These are phyloP conservation scores for Botrytis fragariae DNA, from an alignment of 2,329 filamentous ascomycete genomes.

Conservation along the genomic window DNA sequence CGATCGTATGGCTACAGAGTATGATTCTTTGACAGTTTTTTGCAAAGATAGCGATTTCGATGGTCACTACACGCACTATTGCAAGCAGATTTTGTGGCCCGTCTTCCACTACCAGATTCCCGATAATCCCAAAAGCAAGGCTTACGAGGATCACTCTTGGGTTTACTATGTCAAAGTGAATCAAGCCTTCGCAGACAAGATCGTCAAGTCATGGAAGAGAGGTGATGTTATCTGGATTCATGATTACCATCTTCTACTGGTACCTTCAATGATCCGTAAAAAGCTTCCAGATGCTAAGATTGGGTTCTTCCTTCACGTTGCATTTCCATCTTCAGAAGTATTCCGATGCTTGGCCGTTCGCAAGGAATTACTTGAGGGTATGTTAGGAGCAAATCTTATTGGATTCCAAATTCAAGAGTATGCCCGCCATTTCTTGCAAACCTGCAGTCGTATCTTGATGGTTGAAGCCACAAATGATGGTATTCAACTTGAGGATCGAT, in stretches of 20 bases:
- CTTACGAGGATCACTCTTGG: constrained; percentile 96
- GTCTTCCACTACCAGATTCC: constrained; percentile 98
- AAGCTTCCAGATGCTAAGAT: constrained; percentile 91
- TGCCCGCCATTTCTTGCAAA: constrained; percentile 89
- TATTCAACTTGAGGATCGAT: constrained; percentile 86
- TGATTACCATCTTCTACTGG: constrained; percentile 88
- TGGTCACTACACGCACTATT: constrained; percentile 92
- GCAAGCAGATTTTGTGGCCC: constrained; percentile 96
- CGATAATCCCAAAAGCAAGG: constrained; percentile 97
- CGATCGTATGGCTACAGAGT: constrained; percentile 75
- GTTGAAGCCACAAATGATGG: constrained; percentile 88
- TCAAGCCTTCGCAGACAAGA: constrained; percentile 86
- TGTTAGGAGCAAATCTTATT: constrained; percentile 88
- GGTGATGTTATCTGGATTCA: constrained; percentile 94
- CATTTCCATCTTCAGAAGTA: constrained; percentile 93
- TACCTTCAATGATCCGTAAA: constrained; percentile 85
- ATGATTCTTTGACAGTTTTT: constrained; percentile 80
- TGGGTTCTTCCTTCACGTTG: constrained; percentile 92
- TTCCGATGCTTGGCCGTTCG: constrained; percentile 88
- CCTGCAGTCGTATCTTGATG: constrained; percentile 85
- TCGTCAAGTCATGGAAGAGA: constrained; percentile 88
- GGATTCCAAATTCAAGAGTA: constrained; percentile 95
- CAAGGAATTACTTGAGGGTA: constrained; percentile 83
- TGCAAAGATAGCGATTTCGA: constrained; percentile 90
- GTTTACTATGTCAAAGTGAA: constrained; percentile 91